Evolutionary conservation across 805 yeast species (phyloP).

Genomic region (Saccharomycopsis synnaedendra): DNA sequence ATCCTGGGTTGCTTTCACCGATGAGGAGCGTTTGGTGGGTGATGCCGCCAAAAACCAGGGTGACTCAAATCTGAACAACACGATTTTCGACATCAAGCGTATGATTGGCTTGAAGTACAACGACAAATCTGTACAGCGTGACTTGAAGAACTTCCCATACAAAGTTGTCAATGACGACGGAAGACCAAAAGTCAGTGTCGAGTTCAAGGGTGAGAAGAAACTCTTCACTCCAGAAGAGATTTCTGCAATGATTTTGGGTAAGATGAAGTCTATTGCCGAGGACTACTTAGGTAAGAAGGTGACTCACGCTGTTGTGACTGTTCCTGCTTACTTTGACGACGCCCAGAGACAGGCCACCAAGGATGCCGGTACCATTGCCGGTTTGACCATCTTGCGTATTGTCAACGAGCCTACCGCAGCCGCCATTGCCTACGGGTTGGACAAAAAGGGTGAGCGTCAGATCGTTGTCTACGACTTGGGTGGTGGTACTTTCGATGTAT

Average conservation of each 20-base stretch:
- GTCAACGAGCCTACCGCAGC: slow-evolving; percentile 96
- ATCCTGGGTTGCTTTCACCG: slow-evolving; percentile 86
- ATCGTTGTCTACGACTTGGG: slow-evolving; percentile 90
- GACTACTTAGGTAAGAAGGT: slow-evolving; percentile 77
- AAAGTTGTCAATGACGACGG: slow-evolving; percentile 57
- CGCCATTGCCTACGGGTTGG: slow-evolving; percentile 93
- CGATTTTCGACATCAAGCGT: slow-evolving; percentile 86
- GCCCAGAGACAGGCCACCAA: slow-evolving; percentile 92
- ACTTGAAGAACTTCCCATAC: slow-evolving; percentile 76
- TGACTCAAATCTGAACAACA: slow-evolving; percentile 76
- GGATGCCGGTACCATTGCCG: slow-evolving; percentile 90
- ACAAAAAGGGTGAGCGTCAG: slow-evolving; percentile 71
- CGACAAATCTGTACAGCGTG: slow-evolving; percentile 71
- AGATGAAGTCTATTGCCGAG: slow-evolving; percentile 90
- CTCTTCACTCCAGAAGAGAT: slow-evolving; percentile 86
- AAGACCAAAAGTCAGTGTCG: slow-evolving; percentile 75
- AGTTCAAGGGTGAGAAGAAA: slow-evolving; percentile 61
- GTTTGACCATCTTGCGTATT: slow-evolving; percentile 77
- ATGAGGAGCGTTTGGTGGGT: slow-evolving; percentile 86
- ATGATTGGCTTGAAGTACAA: slow-evolving; percentile 74
- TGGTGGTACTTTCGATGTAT: slow-evolving; percentile 97
- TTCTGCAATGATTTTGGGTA: slow-evolving; percentile 82
- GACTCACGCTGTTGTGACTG: slow-evolving; percentile 85
- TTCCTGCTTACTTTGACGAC: slow-evolving; percentile 88
- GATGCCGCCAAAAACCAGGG: slow-evolving; percentile 97